Conservation (phyloP, 306 rosid species). For the Dalbergia oliveri region DNA sequence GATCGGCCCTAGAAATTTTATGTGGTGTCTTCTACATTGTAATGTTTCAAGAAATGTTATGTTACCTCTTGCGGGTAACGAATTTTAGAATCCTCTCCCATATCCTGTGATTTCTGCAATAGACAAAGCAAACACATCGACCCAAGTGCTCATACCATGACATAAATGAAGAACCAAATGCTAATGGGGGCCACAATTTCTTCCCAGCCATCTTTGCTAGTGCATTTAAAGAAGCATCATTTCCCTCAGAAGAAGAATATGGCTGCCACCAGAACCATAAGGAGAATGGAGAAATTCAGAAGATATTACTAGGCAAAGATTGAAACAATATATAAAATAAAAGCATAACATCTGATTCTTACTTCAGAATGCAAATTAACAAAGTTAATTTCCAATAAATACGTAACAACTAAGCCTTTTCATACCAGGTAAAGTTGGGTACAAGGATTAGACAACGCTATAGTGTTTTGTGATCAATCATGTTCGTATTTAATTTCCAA, state of each 20-base stretch:
- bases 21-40: background rate
- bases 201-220: slow-evolving; percentile 63
- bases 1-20: background rate
- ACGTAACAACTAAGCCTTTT: background rate
- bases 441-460: too few species aligned
- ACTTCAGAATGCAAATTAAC: background rate
- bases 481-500: too few species aligned
- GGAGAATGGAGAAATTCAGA: slow-evolving; percentile 11
- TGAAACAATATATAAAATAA: background rate
- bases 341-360: background rate
- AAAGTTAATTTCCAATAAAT: background rate
- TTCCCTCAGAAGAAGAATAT: slow-evolving; percentile 58
- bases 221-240: slow-evolving; percentile 58
- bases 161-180: slow-evolving; percentile 75
- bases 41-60: background rate
- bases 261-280: slow-evolving; percentile 63
- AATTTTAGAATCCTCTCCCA: slow-evolving; percentile 72
- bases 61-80: slow-evolving; percentile 64
- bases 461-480: too few species aligned
- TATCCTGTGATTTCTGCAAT: slow-evolving; percentile 78
- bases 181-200: slow-evolving; percentile 75
- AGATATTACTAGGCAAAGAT: background rate
- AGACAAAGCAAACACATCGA: slow-evolving; percentile 70
- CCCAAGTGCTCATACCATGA: slow-evolving; percentile 93
- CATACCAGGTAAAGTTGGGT: too few species aligned